Evolutionary conservation across 768 basidiomycete species (phyloP).

Genomic region (Russula emetica): DNA sequence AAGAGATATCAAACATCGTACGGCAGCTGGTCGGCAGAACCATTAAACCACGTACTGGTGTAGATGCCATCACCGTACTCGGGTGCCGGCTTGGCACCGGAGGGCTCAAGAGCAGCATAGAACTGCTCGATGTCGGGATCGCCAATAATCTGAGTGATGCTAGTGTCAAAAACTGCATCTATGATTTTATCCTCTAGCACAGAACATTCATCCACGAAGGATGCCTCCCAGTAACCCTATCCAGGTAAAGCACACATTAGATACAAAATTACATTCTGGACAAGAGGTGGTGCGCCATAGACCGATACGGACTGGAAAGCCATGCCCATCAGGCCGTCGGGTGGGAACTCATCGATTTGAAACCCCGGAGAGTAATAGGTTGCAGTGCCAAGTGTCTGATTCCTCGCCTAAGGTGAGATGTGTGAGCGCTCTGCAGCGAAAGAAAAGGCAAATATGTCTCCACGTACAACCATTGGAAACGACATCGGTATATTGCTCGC

Average conservation of each 20-base stretch:
- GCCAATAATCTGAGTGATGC: neutral
- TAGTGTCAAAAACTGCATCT: neutral
- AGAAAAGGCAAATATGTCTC: neutral
- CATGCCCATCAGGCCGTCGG: neutral
- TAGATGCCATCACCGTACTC: neutral
- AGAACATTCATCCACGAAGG: neutral
- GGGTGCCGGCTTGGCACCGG: neutral
- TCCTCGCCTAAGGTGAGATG: neutral
- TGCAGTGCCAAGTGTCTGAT: neutral
- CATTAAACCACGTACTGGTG: neutral
- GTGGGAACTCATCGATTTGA: neutral
- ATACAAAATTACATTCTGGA: neutral
- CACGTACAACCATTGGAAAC: too few relatives aligned
- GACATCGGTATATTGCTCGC: too few relatives aligned
- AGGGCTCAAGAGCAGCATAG: neutral
- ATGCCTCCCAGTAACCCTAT: neutral
- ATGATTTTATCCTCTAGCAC: neutral
- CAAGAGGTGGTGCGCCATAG: neutral
- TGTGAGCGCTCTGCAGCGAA: neutral
- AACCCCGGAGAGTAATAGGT: neutral
- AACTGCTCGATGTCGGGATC: neutral
- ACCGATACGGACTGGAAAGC: neutral
- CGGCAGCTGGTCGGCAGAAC: neutral
- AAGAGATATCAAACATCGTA: neutral
- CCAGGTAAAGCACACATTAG: neutral